Percentiles rank a stretch among this genome's conserved stretches.
Conservation (phyloP, 805 yeast species). For the Scheffersomyces stipitis region DNA sequence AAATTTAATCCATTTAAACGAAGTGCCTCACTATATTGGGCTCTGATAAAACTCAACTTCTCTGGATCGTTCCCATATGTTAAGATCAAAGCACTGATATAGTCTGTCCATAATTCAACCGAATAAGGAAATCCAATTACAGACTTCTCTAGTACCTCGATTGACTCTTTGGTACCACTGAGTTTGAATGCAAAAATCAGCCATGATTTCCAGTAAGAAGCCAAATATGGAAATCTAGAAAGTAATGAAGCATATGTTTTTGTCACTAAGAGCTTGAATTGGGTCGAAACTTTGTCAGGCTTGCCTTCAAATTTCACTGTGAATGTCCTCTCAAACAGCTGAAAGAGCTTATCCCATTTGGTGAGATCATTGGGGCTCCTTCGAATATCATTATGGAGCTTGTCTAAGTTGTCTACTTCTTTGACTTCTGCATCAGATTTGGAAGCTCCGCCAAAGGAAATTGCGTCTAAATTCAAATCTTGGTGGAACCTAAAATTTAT, state of each 20-base stretch:
- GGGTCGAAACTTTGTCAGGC: slow-evolving; percentile 8
- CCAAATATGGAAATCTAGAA: slow-evolving; percentile 55
- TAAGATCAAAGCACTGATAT: slow-evolving; percentile 51
- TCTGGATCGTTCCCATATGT: slow-evolving; percentile 20
- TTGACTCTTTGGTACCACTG: slow-evolving; percentile 53
- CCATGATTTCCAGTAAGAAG: slow-evolving; percentile 65
- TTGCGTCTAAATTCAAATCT: too few relatives aligned
- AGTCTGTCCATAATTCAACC: slow-evolving; percentile 69
- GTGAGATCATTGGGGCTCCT: slow-evolving; percentile 30
- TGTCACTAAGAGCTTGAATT: slow-evolving; percentile 17
- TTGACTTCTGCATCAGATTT: too few relatives aligned
- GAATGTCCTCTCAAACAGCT: slow-evolving; percentile 21
- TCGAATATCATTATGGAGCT: slow-evolving; percentile 1
- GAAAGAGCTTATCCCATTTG: slow-evolving; percentile 42
- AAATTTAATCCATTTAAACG: slow-evolving; percentile 65
- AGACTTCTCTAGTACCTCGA: slow-evolving; percentile 43
- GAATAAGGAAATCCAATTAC: slow-evolving; percentile 55
- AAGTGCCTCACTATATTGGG: slow-evolving; percentile 50
- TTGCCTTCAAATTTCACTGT: slow-evolving; percentile 11
- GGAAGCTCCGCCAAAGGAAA: too few relatives aligned
- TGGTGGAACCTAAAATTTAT: too few relatives aligned
- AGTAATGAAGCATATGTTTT: slow-evolving; percentile 35
- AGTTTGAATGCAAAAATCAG: slow-evolving; percentile 55
- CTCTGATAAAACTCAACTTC: slow-evolving; percentile 27
- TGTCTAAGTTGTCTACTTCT: too few relatives aligned